Evolutionary conservation across 805 yeast genomes (phyloP).

Genomic region (Cyberlindnera euphorbiae): DNA sequence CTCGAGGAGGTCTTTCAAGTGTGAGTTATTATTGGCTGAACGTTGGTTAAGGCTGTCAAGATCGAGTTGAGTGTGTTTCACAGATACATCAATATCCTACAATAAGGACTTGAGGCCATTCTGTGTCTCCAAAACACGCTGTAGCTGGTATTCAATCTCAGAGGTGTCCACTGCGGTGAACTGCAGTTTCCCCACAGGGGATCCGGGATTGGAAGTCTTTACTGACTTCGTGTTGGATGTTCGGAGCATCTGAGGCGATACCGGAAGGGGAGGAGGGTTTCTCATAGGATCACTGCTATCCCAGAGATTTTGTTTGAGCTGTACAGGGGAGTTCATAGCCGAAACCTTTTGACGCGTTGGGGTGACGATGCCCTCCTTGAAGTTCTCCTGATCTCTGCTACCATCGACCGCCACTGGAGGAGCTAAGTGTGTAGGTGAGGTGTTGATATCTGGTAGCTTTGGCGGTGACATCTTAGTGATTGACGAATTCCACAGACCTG

Average conservation of each 20-base stretch:
- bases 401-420: too few species aligned
- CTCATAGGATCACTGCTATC: slow-evolving; percentile 36
- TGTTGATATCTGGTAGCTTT: too few species aligned
- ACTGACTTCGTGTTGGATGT: slow-evolving; percentile 17
- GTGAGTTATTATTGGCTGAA: slow-evolving; percentile 25
- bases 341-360: slow-evolving; percentile 12
- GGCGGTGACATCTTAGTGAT: too few species aligned
- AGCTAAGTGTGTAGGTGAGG: too few species aligned
- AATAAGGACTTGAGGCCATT: slow-evolving; percentile 28
- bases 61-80: slow-evolving; percentile 26
- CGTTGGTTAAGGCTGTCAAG: slow-evolving; percentile 25
- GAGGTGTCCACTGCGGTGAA: slow-evolving; percentile 16
- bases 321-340: slow-evolving; percentile 16
- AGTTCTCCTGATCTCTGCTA: too few species aligned
- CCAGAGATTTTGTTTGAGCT: slow-evolving; percentile 26
- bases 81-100: slow-evolving; percentile 21
- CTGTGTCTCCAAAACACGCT: slow-evolving; percentile 27
- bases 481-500: too few species aligned
- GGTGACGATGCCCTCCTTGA: slow-evolving; percentile 2
- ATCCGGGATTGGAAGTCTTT: slow-evolving; percentile 7
- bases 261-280: slow-evolving; percentile 38
- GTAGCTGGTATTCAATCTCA: slow-evolving; percentile 25
- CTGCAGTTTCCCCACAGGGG: slow-evolving; percentile 23
- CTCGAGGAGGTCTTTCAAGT: slow-evolving; percentile 23
- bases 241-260: slow-evolving; percentile 34